Evolutionary conservation across 1,139 yeast genomes (phyloP).

Genomic region (Diutina rugosa): DNA sequence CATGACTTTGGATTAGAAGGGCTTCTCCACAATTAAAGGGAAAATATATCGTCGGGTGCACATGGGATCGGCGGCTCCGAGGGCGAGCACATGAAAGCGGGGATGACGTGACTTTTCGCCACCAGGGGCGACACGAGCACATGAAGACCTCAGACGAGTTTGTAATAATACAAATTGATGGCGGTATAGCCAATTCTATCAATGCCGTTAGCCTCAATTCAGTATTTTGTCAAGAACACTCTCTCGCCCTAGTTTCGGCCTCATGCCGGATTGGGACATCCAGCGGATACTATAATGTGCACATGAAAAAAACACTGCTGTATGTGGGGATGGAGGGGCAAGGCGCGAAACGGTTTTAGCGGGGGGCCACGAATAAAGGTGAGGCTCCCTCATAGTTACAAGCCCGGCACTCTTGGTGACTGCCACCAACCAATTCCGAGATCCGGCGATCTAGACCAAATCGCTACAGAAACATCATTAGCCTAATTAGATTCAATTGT

Average conservation of each 20-base stretch:
- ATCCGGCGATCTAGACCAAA: not conserved
- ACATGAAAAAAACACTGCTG: not conserved
- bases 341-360: not conserved
- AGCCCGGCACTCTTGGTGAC: not conserved
- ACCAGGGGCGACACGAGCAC: too few relatives aligned
- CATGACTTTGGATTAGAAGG: not conserved
- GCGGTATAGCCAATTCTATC: too few relatives aligned
- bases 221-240: too few relatives aligned
- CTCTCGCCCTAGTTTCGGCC: too few relatives aligned
- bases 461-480: too few relatives aligned
- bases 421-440: not conserved
- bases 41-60: not conserved
- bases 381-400: not conserved
- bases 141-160: too few relatives aligned
- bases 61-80: not conserved
- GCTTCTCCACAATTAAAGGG: not conserved
- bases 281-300: not conserved
- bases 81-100: not conserved
- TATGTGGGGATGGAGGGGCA: not conserved
- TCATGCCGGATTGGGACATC: not conserved
- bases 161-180: too few relatives aligned
- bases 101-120: not conserved
- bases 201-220: too few relatives aligned
- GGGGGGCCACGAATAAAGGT: too few relatives aligned
- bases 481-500: too few relatives aligned